Conservation (phyloP, 306 rosid genomes). For the Abrus precatorius region DNA sequence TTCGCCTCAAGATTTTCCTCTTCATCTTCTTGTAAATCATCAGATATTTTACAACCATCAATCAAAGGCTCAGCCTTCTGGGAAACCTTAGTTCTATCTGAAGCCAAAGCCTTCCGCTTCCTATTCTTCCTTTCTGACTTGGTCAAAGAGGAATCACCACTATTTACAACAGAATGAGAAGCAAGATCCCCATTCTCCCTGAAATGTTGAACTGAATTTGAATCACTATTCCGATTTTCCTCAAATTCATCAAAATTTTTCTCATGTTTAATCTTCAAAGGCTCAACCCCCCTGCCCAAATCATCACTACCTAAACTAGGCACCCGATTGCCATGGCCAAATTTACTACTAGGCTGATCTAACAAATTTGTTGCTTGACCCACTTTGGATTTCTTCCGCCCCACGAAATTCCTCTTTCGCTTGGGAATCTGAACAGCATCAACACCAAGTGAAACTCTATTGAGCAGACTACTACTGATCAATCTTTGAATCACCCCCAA, state of each 20-base stretch:
- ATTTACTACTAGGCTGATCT: constrained; percentile 54
- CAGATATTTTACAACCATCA: constrained; percentile 54
- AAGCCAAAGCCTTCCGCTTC: constrained; percentile 57
- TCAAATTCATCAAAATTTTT: constrained; percentile 52
- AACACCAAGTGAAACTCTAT: constrained; percentile 61
- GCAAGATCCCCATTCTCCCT: constrained; percentile 59
- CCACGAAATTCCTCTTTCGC: constrained; percentile 82
- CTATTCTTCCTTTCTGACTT: constrained; percentile 62
- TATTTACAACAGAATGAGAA: constrained; percentile 61
- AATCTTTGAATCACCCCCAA: constrained; percentile 57
- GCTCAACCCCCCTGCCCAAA: constrained; percentile 48
- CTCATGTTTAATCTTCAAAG: constrained; percentile 52
- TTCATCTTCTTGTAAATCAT: constrained; percentile 70
- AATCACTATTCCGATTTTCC: constrained; percentile 60
- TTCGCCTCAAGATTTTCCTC: constrained; percentile 98
- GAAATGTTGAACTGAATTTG: constrained; percentile 53
- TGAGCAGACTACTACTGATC: constrained; percentile 56
- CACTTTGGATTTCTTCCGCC: constrained; percentile 70
- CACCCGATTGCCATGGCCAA: constrained; percentile 55
- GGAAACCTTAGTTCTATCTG: constrained; percentile 50
- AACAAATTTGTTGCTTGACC: constrained; percentile 53
- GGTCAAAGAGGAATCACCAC: constrained; percentile 58
- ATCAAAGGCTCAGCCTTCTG: constrained; percentile 62
- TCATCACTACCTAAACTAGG: constrained; percentile 61
- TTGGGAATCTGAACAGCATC: constrained; percentile 73